phyloP scores from a whole-genome alignment of 2,329 filamentous ascomycete species.

The Colletotrichum filicis region DNA sequence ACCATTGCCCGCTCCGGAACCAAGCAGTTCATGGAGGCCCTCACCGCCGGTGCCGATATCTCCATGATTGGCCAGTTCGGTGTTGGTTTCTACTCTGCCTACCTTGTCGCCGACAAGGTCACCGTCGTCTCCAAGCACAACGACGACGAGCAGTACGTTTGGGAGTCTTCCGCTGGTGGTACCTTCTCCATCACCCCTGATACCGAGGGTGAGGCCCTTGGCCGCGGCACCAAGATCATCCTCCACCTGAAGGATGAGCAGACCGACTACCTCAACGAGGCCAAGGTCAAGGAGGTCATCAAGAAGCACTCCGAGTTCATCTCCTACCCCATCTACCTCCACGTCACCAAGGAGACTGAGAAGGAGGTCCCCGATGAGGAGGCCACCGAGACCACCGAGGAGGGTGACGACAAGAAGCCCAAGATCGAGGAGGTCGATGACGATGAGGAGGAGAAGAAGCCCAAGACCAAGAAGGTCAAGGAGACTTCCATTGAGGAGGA shows the following conservation, averaged over 20 bases:
- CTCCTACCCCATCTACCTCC: conserved; percentile 99
- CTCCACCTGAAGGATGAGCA: conserved; percentile 99
- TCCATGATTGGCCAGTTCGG: conserved; percentile 99
- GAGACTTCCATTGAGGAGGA: conserved; percentile 99
- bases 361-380: conserved; percentile 98
- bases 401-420: conserved; percentile 91
- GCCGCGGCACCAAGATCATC: conserved; percentile 97
- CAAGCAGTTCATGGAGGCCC: conserved; percentile 99
- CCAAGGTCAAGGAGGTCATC: conserved; percentile 99
- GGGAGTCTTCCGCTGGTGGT: conserved; percentile 97
- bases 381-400: conserved; percentile 71
- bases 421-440: conserved; percentile 94
- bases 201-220: conserved; percentile 89
- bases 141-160: conserved; percentile 99
- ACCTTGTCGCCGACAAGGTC: conserved; percentile 97
- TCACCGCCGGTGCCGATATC: conserved; percentile 97
- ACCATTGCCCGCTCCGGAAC: conserved; percentile 99
- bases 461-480: conserved; percentile 99
- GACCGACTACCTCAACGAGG: conserved; percentile 97
- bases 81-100: conserved; percentile 99
- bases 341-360: conserved; percentile 99
- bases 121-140: conserved; percentile 99
- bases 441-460: conserved; percentile 90
- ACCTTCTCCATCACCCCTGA: conserved; percentile 95
- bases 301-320: conserved; percentile 99